Conservation (phyloP, 345 rosid genomes). For the Kandelia obovata region DNA sequence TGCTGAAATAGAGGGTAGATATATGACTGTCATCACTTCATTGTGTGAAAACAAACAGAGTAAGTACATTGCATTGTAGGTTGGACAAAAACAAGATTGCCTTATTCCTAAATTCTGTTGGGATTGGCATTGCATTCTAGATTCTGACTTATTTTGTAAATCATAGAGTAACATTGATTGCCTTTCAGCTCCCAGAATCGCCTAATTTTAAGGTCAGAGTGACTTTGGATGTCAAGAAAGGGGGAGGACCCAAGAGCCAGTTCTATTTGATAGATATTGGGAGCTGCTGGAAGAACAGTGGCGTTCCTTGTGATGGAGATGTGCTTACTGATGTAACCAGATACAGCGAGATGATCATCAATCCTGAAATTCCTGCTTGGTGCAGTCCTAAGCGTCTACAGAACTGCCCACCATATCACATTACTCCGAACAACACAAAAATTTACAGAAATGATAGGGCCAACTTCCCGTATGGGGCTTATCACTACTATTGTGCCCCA, state of each 20-base stretch:
- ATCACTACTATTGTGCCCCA: constrained; percentile 33
- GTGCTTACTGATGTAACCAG: constrained; percentile 32
- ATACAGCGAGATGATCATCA: constrained; percentile 34
- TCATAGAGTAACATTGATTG: not conserved
- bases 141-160: not conserved
- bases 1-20: not conserved
- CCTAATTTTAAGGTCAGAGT: constrained; percentile 33
- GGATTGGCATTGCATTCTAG: not conserved
- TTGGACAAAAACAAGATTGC: no score
- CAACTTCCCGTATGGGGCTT: constrained; percentile 30
- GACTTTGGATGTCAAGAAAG: constrained; percentile 30
- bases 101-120: no score
- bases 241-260: constrained; percentile 34
- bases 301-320: constrained; percentile 28
- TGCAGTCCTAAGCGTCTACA: constrained; percentile 11
- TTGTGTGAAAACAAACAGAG: not conserved
- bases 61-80: not conserved
- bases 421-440: constrained; percentile 26
- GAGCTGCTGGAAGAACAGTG: constrained; percentile 39
- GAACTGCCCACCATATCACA: constrained; percentile 32
- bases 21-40: no score
- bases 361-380: constrained; percentile 31
- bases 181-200: constrained; percentile 50
- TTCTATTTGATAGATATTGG: constrained; percentile 36
- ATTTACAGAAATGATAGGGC: constrained; percentile 28